phyloP scores from a whole-genome alignment of 108 stramenopile species.

The Hondaea fermentalgiana region DNA sequence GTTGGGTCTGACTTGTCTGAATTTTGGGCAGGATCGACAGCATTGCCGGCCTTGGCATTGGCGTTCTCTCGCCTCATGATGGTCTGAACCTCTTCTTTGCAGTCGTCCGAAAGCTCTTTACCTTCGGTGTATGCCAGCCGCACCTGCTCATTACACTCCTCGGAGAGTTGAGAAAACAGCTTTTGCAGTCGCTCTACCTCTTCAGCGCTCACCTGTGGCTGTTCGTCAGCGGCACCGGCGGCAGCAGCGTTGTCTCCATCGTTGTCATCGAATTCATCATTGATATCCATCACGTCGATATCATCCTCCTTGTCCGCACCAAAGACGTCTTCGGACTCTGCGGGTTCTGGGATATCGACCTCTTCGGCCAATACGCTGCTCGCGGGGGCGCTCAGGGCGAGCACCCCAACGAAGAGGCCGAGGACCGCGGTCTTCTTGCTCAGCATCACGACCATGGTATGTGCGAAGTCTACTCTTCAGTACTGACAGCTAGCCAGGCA shows the following conservation, averaged over 20 bases:
- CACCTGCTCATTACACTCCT: not conserved
- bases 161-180: not conserved
- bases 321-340: too few species aligned
- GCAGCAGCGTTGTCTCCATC: not conserved
- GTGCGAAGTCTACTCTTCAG: too few species aligned
- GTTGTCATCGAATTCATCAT: too few species aligned
- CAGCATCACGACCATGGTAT: too few species aligned
- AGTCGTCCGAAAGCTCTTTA: not conserved
- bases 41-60: not conserved
- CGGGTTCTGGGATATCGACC: too few species aligned
- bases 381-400: too few species aligned
- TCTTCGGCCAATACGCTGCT: too few species aligned
- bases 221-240: not conserved
- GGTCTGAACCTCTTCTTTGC: not conserved
- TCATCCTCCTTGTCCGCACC: too few species aligned
- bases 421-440: too few species aligned
- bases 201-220: not conserved
- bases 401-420: too few species aligned
- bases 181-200: not conserved
- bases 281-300: too few species aligned
- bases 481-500: too few species aligned
- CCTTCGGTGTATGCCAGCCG: not conserved
- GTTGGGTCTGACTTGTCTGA: not conserved
- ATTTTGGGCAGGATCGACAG: not conserved
- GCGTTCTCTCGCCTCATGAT: not conserved